Evolutionary conservation across 2,329 filamentous ascomycete genomes (phyloP), one percentile per base, ranked within the genome.

Genomic region (Penicillium sp.): DNA sequence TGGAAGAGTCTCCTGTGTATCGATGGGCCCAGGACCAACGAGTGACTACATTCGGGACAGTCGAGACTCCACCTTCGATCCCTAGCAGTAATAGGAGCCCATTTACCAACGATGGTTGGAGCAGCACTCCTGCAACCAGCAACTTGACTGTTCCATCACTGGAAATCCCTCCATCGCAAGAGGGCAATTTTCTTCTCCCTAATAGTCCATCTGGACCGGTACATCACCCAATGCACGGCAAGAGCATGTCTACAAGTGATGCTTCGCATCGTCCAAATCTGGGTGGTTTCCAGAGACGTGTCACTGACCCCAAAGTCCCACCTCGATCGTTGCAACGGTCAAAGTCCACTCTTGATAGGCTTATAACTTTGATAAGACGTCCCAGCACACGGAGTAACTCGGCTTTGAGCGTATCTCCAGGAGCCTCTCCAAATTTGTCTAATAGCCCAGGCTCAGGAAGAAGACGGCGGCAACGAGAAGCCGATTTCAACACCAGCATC

Each of bases 401-500:
- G n/a, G 50, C 44, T 11, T 30, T 53, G 5, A 44, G 53, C 8
- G 39, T 20, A 11, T 48, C 39, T 30, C 44, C 30, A 1, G 49
- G 39, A 14, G 8, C 24, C 25, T 57, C 48, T 9, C 45, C 43
- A 8, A 50, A 27, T 27, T 5, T 39, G 28, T 41, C 36, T 4
- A 48, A 11, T 3, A 44, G 30, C 4, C 14, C 44, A 16, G 25
- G n/a, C 11, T 25, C 38, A 11, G 24, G 39, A 3, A 40, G 48
- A 24, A 51, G 56, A n/a, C 57, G 58, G 31, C 57, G 61, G 28
- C 57, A 55, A 20, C 55, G 60, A 16, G 59, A 63, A 31, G 62
- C 53, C 22, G 62, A 69, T 40, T 50, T 66, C 7, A 63, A 64
- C 38, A 66, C 62, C 10, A 74, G 72, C 54, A 72, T 74, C 48